A percentile compares a stretch with the other conserved stretches of the same genome.
phyloP scores from a whole-genome alignment of 225 moss, liverwort and hornwort species.

The Bryoerythrophyllum caledonicum region DNA sequence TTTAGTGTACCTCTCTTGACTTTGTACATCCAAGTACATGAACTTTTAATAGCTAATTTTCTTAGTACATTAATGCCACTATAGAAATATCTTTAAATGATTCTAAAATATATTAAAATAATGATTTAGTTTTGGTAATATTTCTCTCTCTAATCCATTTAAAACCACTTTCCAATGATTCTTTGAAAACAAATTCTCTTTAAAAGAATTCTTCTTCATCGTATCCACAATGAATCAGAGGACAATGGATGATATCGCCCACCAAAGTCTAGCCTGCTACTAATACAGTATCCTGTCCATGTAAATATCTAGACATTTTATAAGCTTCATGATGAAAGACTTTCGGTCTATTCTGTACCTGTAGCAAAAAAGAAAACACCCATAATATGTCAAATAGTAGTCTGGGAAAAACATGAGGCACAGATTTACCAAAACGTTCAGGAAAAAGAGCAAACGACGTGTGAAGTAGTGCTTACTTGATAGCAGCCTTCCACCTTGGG shows the following conservation, averaged over 20 bases:
- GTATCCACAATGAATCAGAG: not conserved
- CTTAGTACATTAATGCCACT: too few relatives aligned
- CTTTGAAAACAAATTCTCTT: too few relatives aligned
- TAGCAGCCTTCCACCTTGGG: constrained; percentile 76
- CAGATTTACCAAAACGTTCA: constrained; percentile 1
- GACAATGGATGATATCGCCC: not conserved
- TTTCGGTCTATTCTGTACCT: constrained; percentile 95
- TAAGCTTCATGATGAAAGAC: constrained; percentile 60
- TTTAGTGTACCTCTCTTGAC: too few relatives aligned
- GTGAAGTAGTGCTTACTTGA: constrained; percentile 52
- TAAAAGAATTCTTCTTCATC: too few relatives aligned
- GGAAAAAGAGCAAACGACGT: not conserved
- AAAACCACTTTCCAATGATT: too few relatives aligned
- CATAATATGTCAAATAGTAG: not conserved
- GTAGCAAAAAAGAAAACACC: constrained; percentile 18
- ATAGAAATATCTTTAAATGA: too few relatives aligned
- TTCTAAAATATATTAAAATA: too few relatives aligned
- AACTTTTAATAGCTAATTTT: too few relatives aligned
- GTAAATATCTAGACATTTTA: constrained; percentile 72
- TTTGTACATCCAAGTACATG: too few relatives aligned
- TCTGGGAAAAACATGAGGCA: not conserved
- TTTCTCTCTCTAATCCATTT: too few relatives aligned
- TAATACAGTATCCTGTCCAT: constrained; percentile 78
- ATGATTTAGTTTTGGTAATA: too few relatives aligned
- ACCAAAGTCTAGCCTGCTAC: not conserved